Conservation (phyloP, 2,329 filamentous ascomycete species). For the Zalaria obscura region DNA sequence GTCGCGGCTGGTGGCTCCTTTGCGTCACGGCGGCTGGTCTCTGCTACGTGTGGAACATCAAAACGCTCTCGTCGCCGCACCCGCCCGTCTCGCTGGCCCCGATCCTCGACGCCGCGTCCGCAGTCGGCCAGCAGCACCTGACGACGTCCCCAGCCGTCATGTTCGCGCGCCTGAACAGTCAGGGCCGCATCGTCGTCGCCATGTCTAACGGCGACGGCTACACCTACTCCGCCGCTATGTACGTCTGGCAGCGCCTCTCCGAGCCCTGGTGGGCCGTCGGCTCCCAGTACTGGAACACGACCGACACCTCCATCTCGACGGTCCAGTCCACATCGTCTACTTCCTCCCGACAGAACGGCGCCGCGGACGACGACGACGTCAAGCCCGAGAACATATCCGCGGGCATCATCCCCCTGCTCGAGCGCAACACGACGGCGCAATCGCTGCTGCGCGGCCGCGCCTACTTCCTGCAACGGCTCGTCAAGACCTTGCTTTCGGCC, state of each 20-base stretch:
- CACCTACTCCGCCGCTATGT: conserved; percentile 74
- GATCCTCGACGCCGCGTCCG: conserved; percentile 72
- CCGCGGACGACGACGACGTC: conserved; percentile 26
- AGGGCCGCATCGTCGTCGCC: conserved; percentile 74
- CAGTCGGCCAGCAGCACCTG: conserved; percentile 63
- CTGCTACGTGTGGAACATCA: conserved; percentile 88
- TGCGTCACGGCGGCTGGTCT: conserved; percentile 80
- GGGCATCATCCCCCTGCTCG: conserved; percentile 83
- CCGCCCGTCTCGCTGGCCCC: conserved; percentile 82
- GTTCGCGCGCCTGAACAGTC: conserved; percentile 79
- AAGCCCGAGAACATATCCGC: conserved; percentile 57
- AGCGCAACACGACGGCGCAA: conserved; percentile 89
- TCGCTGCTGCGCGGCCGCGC: conserved; percentile 82
- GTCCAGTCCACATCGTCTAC: conserved; percentile 47
- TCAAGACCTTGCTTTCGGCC: conserved; percentile 75
- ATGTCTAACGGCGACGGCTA: conserved; percentile 92
- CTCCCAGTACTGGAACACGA: conserved; percentile 98
- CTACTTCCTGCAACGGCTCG: conserved; percentile 78
- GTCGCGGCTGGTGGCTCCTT: conserved; percentile 75
- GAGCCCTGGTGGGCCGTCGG: conserved; percentile 98
- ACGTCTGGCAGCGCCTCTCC: conserved; percentile 85
- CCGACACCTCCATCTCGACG: conserved; percentile 75
- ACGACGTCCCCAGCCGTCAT: conserved; percentile 74
- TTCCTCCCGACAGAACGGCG: conserved; percentile 5
- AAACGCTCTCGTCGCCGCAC: conserved; percentile 68